These are phyloP conservation scores for Solanum rostratum DNA, from an alignment of 257 asterid species.

Conservation along the genomic window DNA sequence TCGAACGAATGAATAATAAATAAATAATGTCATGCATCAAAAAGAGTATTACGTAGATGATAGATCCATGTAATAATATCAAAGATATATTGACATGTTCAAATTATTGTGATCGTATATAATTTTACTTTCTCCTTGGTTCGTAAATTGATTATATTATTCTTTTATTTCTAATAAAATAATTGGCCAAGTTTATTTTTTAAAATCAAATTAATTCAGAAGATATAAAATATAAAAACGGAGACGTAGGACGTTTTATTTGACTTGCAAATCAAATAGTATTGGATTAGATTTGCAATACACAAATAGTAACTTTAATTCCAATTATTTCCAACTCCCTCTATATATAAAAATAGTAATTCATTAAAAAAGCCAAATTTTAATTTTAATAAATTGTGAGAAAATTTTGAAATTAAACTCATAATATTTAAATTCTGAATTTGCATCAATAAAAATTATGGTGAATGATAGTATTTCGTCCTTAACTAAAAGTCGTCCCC, in stretches of 20 bases:
- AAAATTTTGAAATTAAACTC: no score
- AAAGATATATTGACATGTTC: not conserved
- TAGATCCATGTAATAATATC: not conserved
- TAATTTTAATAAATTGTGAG: no score
- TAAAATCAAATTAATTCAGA: not conserved
- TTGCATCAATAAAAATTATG: no score
- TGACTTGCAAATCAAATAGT: not conserved
- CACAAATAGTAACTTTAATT: no score
- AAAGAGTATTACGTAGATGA: not conserved
- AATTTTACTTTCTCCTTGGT: not conserved
- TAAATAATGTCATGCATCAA: no score
- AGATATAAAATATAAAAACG: not conserved
- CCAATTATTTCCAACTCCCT: no score
- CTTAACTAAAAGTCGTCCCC: not conserved
- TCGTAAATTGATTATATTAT: no score
- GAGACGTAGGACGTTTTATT: not conserved
- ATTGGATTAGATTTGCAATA: not conserved
- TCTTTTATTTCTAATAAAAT: not conserved
- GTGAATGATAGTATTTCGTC: fast-evolving
- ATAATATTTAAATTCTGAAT: no score
- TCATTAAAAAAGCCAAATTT: no score
- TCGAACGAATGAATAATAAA: no score
- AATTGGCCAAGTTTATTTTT: not conserved
- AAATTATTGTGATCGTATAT: not conserved
- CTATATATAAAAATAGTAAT: no score